A percentile compares a stretch with the other conserved stretches of the same genome.
These are phyloP conservation scores for Shiraia sp. DNA, from an alignment of 2,329 filamentous ascomycete species.

Conservation along the genomic window DNA sequence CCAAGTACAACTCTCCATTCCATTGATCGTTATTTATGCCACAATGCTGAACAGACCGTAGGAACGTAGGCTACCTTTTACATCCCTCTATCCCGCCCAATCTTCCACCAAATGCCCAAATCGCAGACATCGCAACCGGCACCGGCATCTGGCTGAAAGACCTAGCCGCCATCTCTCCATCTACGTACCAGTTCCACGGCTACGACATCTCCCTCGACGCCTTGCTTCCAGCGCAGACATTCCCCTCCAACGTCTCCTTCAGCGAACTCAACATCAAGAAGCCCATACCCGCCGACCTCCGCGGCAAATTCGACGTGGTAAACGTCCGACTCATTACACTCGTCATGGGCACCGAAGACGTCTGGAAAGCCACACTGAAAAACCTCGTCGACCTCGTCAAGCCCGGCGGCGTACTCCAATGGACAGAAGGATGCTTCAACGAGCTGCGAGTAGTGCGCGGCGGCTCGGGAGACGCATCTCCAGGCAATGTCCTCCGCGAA, in stretches of 20 bases:
- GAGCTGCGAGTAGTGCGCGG: conserved; percentile 27
- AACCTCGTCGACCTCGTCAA: conserved; percentile 34
- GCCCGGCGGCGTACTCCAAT: conserved; percentile 31
- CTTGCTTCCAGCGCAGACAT: conserved; percentile 17
- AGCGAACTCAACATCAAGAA: conserved; percentile 29
- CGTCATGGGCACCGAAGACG: conserved; percentile 22
- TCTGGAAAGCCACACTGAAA: conserved; percentile 25
- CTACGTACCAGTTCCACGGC: conserved; percentile 28
- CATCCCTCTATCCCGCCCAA: conserved; percentile 21
- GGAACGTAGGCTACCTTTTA: conserved; percentile 32
- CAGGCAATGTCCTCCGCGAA: conserved; percentile 17
- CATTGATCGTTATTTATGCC: too few relatives aligned
- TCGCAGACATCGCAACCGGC: conserved; percentile 37
- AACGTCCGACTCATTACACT: conserved; percentile 37
- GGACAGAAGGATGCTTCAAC: conserved; percentile 38
- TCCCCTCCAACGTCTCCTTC: conserved; percentile 29
- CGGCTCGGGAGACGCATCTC: conserved; percentile 1
- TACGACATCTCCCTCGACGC: conserved; percentile 33
- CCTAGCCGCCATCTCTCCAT: conserved; percentile 18
- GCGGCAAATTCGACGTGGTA: conserved; percentile 34
- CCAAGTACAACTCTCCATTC: conserved; percentile 15
- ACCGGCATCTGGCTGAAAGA: conserved; percentile 38
- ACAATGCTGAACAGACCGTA: conserved; percentile 1
- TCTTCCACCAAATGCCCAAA: conserved; percentile 25
- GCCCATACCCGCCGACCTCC: conserved; percentile 28